Evolutionary conservation across 805 yeast species (phyloP), one percentile per base, ranked within the genome.

Genomic region (Pichia paraexigua): DNA sequence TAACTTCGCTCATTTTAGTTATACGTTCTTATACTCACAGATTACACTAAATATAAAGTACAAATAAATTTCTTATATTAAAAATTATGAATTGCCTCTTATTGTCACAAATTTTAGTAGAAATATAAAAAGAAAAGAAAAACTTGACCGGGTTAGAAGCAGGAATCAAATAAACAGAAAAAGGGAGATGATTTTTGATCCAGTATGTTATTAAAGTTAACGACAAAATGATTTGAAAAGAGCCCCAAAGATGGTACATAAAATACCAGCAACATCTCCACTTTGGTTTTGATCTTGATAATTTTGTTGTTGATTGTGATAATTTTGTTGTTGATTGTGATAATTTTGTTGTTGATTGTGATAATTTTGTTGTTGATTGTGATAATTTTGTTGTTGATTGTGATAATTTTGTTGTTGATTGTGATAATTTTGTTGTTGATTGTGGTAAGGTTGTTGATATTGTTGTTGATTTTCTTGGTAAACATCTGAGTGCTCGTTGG

Each of bases 351-450:
- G 65, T 35, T 57, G 43, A 41, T 62, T 67, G 44, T 67, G 67
- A 37, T 60, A 61, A 39, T 60, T 55, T 27, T 56, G 56, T 46
- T 59, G 60, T 47, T 61, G 55, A 47, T 58, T 57, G 45, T 59
- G 63, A 42, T 64, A 61, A 20, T 60, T 60, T 47, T 65, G 70
- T 44, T 68, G 69, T 47, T 65, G 68, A 66, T 44, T 62, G 61
- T n/a, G 57, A 62, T 58, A 63, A 43, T 58, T 63, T 41, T 65
- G 65, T 42, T 63, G 66, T 43, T 63, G 63, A 17, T 58, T 61
- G 39, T 59, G 63, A 30, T 65, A 64, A 30, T 56, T 57, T 25
- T 61, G 68, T 42, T 59, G 56, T 39, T 64, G 60, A 41, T 59
- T 58, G 22, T 56, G 54, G 30, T 27, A n/a, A n/a, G 56, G 58